Evolutionary conservation across 345 rosid genomes (phyloP).

Genomic region (Lenwebbia sp.): DNA sequence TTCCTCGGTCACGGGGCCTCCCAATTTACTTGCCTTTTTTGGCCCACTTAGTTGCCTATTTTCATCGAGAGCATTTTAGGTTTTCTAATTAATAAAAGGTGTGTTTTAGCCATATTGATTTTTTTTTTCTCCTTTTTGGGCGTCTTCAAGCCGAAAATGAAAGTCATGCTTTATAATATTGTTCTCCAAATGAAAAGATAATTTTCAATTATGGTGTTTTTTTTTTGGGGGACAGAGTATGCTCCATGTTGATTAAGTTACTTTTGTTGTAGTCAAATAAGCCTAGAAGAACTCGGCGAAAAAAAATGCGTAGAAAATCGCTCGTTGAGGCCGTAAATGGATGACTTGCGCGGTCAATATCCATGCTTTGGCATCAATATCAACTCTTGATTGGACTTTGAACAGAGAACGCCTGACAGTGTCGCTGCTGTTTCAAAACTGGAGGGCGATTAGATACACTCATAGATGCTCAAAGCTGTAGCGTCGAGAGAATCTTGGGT

Average conservation of each 20-base stretch:
- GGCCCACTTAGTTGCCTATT: background rate
- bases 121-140: too few species aligned
- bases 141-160: too few species aligned
- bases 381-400: too few species aligned
- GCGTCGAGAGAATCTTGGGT: background rate
- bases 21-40: background rate
- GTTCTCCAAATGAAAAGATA: too few species aligned
- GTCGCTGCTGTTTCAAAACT: background rate
- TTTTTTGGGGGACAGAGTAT: too few species aligned
- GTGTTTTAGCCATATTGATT: background rate
- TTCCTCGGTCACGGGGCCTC: background rate
- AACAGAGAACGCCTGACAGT: background rate
- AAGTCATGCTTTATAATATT: background rate
- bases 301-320: background rate
- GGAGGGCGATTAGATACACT: background rate
- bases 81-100: background rate
- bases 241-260: background rate
- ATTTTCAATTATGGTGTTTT: too few species aligned
- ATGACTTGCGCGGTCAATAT: background rate
- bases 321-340: background rate
- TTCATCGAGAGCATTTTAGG: background rate
- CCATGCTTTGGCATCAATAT: background rate
- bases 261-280: background rate
- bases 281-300: background rate
- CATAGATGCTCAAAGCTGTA: background rate